These are phyloP conservation scores for Verticillium nonalfalfae DNA, from an alignment of 2,329 filamentous ascomycete species.

Conservation along the genomic window DNA sequence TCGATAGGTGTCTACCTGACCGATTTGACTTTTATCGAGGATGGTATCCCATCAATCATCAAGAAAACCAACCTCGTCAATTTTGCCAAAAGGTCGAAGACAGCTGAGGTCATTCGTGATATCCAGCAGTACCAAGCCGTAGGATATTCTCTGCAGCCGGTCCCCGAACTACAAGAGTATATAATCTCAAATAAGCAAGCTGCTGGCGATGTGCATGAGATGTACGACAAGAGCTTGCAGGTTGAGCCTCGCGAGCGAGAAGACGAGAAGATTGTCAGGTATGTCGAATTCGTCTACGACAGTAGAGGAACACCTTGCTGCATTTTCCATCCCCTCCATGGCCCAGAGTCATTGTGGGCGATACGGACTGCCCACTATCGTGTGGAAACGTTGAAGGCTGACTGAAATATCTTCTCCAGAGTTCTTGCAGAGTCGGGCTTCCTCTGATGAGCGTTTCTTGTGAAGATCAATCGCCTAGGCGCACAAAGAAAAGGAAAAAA, in stretches of 20 bases:
- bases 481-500: neutral
- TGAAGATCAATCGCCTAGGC: neutral
- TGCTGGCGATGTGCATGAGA: constrained; percentile 94
- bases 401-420: constrained; percentile 26
- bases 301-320: neutral
- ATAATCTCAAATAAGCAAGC: constrained; percentile 94
- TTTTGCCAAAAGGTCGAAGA: constrained; percentile 97
- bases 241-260: constrained; percentile 94
- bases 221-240: constrained; percentile 95
- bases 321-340: too few relatives aligned
- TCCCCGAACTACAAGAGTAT: constrained; percentile 91
- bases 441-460: constrained; percentile 28
- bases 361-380: constrained; percentile 14
- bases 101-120: constrained; percentile 94
- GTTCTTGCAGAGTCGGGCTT: constrained; percentile 57
- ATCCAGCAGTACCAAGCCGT: constrained; percentile 99
- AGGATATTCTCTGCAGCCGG: constrained; percentile 85
- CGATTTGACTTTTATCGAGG: constrained; percentile 96
- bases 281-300: constrained; percentile 30
- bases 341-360: neutral
- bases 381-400: constrained; percentile 5
- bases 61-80: constrained; percentile 98
- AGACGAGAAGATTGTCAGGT: constrained; percentile 99
- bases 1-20: constrained; percentile 82
- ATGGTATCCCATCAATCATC: constrained; percentile 92